Evolutionary conservation across 192 early-diverging fungal genomes (phyloP), one percentile per base, ranked within the genome.

Genomic region (Coemansia guatemalensis): DNA sequence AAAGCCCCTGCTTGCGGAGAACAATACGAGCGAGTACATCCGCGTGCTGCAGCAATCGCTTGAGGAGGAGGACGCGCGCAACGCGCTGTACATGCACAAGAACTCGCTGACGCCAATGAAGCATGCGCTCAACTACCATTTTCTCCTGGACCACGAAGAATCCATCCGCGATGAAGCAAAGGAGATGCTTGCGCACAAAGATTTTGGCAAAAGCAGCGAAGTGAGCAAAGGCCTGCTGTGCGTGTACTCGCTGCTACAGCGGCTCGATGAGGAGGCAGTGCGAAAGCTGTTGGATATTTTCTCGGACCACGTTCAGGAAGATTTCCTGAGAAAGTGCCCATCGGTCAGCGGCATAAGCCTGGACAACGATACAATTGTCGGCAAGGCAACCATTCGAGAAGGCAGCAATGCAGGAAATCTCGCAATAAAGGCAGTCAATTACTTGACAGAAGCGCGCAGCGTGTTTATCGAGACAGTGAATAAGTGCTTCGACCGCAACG

Each of bases 81-180:
- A 26, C 47, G 24, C 21, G 23, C 35, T 26, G 35, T 60, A 60
- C 29, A 8, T 60, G 47, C 47, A 48, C 6, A 22, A 41, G 17
- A 29, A 60, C 39, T 60, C 58, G 44, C 44, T 60, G n/a, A 27
- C 22, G 2, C 58, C 39, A 8, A 22, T 60, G 44, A 41, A 23
- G 39, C 44, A 44, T 26, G 25, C 44, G 21, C 12, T 60, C 18
- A 60, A 60, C 47, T 18, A 44, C 11, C 14, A 26, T 2, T 60
- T 60, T 48, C 44, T 60, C 23, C 14, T 47, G 12, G n/a, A 26
- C 3, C n/a, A 60, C 11, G 17, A 26, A 14, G 39, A 25, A 3
- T 8, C 29, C n/a, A 60, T 60, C 9, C 12, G 48, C 26, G 9
- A 48, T 1, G 23, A 48, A n/a, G 58, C 47, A 17, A 23, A 44